phyloP scores from a whole-genome alignment of 768 basidiomycete genomes.

The Coprinopsis marcescibilis region DNA sequence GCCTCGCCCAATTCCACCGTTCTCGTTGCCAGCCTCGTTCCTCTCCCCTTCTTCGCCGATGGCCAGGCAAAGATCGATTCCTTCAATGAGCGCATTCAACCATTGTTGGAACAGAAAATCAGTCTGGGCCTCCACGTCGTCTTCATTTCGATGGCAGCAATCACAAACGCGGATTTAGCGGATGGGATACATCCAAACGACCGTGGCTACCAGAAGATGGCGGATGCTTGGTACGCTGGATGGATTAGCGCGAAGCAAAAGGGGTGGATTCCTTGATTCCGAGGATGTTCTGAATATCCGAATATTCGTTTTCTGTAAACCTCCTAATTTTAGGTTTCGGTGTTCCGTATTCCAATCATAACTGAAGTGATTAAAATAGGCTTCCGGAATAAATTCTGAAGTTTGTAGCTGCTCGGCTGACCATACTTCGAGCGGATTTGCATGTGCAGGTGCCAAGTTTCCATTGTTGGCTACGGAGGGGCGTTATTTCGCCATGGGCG shows the following conservation, averaged over 20 bases:
- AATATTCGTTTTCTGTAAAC: too few relatives aligned
- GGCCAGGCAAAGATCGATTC: slow-evolving; percentile 5
- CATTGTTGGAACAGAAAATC: not conserved
- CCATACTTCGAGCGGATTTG: too few relatives aligned
- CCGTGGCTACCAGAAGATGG: slow-evolving; percentile 9
- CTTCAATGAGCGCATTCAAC: slow-evolving; percentile 1
- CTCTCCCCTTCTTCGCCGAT: slow-evolving; percentile 6
- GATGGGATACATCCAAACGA: slow-evolving; percentile 10
- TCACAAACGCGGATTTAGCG: slow-evolving; percentile 1
- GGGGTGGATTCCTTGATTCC: slow-evolving; percentile 9
- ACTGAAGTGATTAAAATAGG: too few relatives aligned
- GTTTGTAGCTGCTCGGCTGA: too few relatives aligned
- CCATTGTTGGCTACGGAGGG: too few relatives aligned
- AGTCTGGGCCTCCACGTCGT: slow-evolving; percentile 3
- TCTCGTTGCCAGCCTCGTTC: slow-evolving; percentile 5
- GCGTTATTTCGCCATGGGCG: too few relatives aligned
- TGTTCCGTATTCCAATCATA: too few relatives aligned
- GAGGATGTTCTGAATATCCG: too few relatives aligned
- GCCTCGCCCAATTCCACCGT: slow-evolving; percentile 9
- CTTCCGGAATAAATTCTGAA: too few relatives aligned
- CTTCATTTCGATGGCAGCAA: slow-evolving; percentile 5
- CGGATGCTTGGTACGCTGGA: slow-evolving; percentile 2
- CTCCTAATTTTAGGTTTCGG: too few relatives aligned
- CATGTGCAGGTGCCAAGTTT: too few relatives aligned
- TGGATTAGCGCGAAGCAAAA: slow-evolving; percentile 9